Percentiles rank a stretch among this genome's conserved stretches.
Evolutionary conservation across 2,329 filamentous ascomycete species (phyloP).

Genomic region (Sphaerulina vaccinii): DNA sequence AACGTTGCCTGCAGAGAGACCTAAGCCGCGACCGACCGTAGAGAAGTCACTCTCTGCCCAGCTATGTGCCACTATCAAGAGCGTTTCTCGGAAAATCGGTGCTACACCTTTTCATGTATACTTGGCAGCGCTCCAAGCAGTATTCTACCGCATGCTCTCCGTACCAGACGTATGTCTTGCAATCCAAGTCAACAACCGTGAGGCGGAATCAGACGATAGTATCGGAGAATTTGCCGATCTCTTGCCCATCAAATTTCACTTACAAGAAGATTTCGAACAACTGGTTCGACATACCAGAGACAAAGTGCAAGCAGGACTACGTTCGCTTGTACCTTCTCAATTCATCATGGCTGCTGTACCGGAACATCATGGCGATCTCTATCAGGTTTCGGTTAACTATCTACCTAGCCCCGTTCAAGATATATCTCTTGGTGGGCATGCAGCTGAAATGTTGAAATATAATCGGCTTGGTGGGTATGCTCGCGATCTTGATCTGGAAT

Average conservation of each 20-base stretch:
- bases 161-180: slow-evolving; percentile 13
- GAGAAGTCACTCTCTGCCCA: slow-evolving; percentile 7
- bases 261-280: slow-evolving; percentile 9
- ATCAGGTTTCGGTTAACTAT: slow-evolving; percentile 12
- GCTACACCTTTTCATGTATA: slow-evolving; percentile 10
- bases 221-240: slow-evolving; percentile 45
- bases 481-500: slow-evolving; percentile 6
- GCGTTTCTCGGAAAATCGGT: slow-evolving; percentile 3
- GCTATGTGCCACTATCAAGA: slow-evolving; percentile 8
- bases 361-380: slow-evolving; percentile 7
- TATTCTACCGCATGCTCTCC: slow-evolving; percentile 11
- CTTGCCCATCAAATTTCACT: slow-evolving; percentile 31
- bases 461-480: slow-evolving; percentile 1
- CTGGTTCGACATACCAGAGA: slow-evolving; percentile 10
- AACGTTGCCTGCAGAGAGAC: slow-evolving; percentile 9
- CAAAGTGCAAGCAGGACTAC: slow-evolving; percentile 11
- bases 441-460: slow-evolving; percentile 11
- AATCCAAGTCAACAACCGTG: slow-evolving; percentile 28
- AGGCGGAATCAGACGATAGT: slow-evolving; percentile 28
- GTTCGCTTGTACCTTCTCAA: neutral
- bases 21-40: slow-evolving; percentile 9
- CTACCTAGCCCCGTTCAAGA: slow-evolving; percentile 3
- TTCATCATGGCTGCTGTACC: slow-evolving; percentile 11
- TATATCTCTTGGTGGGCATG: slow-evolving; percentile 6
- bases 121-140: slow-evolving; percentile 9